Evolutionary conservation across 192 early-diverging fungal species (phyloP).

Genomic region (Entomortierella chlamydospora): DNA sequence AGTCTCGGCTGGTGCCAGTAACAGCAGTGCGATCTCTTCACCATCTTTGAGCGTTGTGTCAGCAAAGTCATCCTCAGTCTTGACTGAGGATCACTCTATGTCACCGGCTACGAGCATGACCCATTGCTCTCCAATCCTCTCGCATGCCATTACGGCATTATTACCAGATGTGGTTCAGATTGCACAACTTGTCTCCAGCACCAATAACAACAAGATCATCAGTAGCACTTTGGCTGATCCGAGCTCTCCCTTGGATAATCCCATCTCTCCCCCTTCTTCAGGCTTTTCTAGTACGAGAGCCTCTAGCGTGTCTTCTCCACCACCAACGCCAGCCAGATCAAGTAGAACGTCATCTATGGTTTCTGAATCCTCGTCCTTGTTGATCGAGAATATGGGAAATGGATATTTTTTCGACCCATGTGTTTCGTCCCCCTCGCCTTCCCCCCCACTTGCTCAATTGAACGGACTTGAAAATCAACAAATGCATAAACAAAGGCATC

Average conservation of each 20-base stretch:
- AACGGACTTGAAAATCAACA: not conserved
- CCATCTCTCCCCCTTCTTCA: constrained; percentile 4
- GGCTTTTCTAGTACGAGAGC: not conserved
- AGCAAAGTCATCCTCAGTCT: not conserved
- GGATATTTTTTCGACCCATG: constrained; percentile 2
- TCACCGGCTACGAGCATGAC: constrained; percentile 23
- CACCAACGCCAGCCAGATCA: constrained; percentile 1
- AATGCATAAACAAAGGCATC: not conserved
- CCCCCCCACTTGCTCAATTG: constrained; percentile 11
- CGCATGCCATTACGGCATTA: constrained; percentile 8
- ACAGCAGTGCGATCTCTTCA: not conserved
- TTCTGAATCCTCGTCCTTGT: not conserved
- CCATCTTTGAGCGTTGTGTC: too few relatives aligned
- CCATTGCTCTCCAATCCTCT: constrained; percentile 32
- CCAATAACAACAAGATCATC: constrained; percentile 7
- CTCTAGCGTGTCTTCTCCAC: not conserved
- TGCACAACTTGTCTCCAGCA: not conserved
- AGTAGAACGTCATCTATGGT: constrained; percentile 1
- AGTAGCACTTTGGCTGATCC: not conserved
- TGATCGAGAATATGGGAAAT: not conserved
- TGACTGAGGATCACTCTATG: not conserved
- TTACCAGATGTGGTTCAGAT: constrained; percentile 9
- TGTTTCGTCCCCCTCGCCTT: constrained; percentile 14
- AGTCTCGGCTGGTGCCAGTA: not conserved
- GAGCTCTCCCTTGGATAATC: constrained; percentile 1